phyloP scores from a whole-genome alignment of 2,329 filamentous ascomycete genomes.

The Lachnellula occidentalis region DNA sequence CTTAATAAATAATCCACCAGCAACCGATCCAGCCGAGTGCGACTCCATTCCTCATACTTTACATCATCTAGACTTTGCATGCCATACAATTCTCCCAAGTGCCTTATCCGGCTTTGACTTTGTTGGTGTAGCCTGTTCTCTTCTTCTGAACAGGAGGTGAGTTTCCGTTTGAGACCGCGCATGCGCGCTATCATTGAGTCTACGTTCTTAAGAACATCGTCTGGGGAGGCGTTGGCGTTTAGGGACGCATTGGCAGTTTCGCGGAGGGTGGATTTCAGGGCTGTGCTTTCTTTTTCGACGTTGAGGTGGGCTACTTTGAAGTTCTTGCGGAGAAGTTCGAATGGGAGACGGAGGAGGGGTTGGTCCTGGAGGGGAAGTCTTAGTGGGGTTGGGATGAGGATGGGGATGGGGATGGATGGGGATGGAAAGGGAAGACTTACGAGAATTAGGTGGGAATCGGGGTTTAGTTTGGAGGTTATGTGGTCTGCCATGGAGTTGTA shows the following conservation, averaged over 20 bases:
- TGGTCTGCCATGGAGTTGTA: slow-evolving; percentile 49
- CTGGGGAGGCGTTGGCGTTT: slow-evolving; percentile 54
- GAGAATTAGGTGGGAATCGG: slow-evolving; percentile 69
- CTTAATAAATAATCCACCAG: slow-evolving; percentile 90
- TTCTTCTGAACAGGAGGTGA: slow-evolving; percentile 70
- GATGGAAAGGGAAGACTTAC: slow-evolving; percentile 36
- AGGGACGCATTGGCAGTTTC: slow-evolving; percentile 45
- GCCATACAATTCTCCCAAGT: slow-evolving; percentile 74
- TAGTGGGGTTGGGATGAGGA: slow-evolving; percentile 6
- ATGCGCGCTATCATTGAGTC: slow-evolving; percentile 82
- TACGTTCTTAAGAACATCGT: slow-evolving; percentile 72
- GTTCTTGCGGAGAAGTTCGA: slow-evolving; percentile 89
- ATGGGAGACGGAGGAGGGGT: slow-evolving; percentile 84
- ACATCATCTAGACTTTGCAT: slow-evolving; percentile 83
- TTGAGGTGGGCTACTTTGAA: slow-evolving; percentile 79
- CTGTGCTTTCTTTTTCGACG: slow-evolving; percentile 65
- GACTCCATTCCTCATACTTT: slow-evolving; percentile 88
- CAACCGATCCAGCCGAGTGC: slow-evolving; percentile 72
- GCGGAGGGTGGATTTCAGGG: slow-evolving; percentile 55
- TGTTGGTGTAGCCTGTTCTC: slow-evolving; percentile 72
- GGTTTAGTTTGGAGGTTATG: slow-evolving; percentile 63
- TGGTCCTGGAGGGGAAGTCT: slow-evolving; percentile 61
- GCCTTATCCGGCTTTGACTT: slow-evolving; percentile 68
- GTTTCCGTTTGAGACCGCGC: slow-evolving; percentile 82
- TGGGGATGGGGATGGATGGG: slow-evolving; percentile 7